These are phyloP conservation scores for Haematococcus lacustris DNA, from an alignment of 139 green algal genomes.

Conservation along the genomic window DNA sequence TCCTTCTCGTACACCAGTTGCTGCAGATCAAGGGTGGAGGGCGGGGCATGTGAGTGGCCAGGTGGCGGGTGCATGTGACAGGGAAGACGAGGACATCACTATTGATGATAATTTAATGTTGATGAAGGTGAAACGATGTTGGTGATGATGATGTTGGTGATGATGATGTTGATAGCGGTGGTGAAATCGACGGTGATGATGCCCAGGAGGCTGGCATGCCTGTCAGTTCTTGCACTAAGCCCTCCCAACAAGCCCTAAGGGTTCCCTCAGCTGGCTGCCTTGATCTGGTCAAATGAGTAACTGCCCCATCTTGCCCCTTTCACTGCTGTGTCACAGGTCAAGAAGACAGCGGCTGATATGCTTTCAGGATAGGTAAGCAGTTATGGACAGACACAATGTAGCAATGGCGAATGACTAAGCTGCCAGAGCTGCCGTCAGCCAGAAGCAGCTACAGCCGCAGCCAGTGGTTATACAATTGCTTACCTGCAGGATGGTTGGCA, in stretches of 20 bases:
- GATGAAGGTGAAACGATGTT: background rate
- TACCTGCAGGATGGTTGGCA: slow-evolving; percentile 33
- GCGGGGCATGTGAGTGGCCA: background rate
- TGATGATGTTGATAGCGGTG: background rate
- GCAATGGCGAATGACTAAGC: too few relatives aligned
- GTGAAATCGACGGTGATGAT: background rate
- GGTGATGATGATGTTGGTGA: too few relatives aligned
- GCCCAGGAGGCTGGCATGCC: background rate
- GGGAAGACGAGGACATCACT: background rate
- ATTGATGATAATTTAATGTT: background rate
- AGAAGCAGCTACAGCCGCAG: background rate
- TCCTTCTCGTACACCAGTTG: slow-evolving; percentile 72
- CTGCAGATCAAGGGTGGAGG: slow-evolving; percentile 22
- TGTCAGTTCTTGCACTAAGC: background rate
- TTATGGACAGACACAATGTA: too few relatives aligned
- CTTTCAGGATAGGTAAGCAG: too few relatives aligned
- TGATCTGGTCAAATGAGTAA: too few relatives aligned
- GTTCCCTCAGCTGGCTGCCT: too few relatives aligned
- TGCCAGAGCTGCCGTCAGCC: too few relatives aligned
- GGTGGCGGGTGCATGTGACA: background rate
- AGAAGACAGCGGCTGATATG: too few relatives aligned
- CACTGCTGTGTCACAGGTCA: too few relatives aligned
- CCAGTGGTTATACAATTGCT: slow-evolving; percentile 3
- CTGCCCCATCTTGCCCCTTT: too few relatives aligned
- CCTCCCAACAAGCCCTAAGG: too few relatives aligned